Base-by-base conservation (phyloP, 192 early-diverging fungal genomes). In the Entomortierella chlamydospora region DNA sequence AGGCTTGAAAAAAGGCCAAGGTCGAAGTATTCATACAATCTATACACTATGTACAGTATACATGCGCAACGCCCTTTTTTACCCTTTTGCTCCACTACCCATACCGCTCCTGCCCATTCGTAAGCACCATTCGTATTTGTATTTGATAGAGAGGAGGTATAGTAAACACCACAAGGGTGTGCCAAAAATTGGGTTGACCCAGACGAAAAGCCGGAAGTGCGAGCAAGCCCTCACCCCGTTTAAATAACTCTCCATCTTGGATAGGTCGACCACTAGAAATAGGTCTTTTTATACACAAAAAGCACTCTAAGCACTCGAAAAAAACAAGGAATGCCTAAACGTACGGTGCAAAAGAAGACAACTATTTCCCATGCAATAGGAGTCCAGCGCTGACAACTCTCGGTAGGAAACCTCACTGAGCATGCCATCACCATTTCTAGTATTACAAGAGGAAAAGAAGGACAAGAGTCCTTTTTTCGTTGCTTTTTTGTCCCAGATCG, bases 351-450 rank as follows among this genome's bases (percentile, higher is more conserved):
- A 47, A 52, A 57, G 34, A 10, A 37, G 30, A 64, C 53, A 72
- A 72, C 70, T 72, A 57, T 72, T 72, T 62, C 29, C 45, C 50
- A 30, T 20, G 20, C 22, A 70, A 54, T 30, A n/a, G 67, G 67
- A 69, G 66, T 58, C 73, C 67, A 78, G 73, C 73, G 73, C 47
- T 77, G 73, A 64, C 61, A 78, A 64, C 60, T 70, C 73, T 78
- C 73, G 67, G 73, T 47, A 64, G 53, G n/a, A 61, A 42, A 57
- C 73, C 67, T 78, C 73, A 78, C 56, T 63, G 67, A 78, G 58
- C 23, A 59, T 62, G 55, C 45, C 64, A 68, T 64, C 55, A 63
- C 64, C 72, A 67, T 64, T 67, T 74, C 64, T 66, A 67, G 53
- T 68, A 65, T 65, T 65, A 54, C 50, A 61, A 47, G 58, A 53